phyloP scores from a whole-genome alignment of 345 rosid genomes.

The Trapa bicornis region DNA sequence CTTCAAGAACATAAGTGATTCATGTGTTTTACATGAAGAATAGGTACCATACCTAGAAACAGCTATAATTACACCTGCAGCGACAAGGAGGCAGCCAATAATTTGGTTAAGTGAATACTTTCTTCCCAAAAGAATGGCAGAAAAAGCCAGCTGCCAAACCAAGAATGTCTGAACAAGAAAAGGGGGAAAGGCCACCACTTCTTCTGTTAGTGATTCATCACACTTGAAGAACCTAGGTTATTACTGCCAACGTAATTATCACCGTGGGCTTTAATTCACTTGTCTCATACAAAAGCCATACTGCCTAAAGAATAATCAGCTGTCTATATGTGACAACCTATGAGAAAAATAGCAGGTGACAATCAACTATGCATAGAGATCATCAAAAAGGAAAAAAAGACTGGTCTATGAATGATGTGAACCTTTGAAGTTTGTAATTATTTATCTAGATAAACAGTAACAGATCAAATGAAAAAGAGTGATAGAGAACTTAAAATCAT shows the following conservation, averaged over 20 bases:
- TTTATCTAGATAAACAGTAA: neutral
- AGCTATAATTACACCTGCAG: slow-evolving; percentile 59
- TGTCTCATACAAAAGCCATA: neutral
- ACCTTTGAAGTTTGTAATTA: neutral
- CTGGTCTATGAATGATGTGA: neutral
- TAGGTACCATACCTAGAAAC: slow-evolving; percentile 45
- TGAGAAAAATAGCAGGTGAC: neutral
- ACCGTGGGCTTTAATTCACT: neutral
- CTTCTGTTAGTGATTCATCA: neutral
- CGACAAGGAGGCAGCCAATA: slow-evolving; percentile 71
- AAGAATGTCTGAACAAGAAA: slow-evolving; percentile 49
- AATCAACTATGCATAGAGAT: neutral
- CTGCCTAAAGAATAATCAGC: neutral
- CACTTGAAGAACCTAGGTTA: neutral
- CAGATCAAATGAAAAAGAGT: neutral
- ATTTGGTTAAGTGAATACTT: slow-evolving; percentile 51
- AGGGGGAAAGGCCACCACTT: neutral
- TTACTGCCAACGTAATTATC: neutral
- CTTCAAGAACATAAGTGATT: neutral
- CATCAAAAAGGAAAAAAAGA: neutral
- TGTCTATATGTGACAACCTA: neutral
- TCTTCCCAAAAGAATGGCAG: slow-evolving; percentile 46
- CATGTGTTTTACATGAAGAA: neutral
- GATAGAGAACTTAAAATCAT: neutral
- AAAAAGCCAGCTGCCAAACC: slow-evolving; percentile 76